Percentiles rank a stretch among this genome's conserved stretches.
Conservation (phyloP, 2,329 filamentous ascomycete genomes). For the Metarhizium anisopliae region DNA sequence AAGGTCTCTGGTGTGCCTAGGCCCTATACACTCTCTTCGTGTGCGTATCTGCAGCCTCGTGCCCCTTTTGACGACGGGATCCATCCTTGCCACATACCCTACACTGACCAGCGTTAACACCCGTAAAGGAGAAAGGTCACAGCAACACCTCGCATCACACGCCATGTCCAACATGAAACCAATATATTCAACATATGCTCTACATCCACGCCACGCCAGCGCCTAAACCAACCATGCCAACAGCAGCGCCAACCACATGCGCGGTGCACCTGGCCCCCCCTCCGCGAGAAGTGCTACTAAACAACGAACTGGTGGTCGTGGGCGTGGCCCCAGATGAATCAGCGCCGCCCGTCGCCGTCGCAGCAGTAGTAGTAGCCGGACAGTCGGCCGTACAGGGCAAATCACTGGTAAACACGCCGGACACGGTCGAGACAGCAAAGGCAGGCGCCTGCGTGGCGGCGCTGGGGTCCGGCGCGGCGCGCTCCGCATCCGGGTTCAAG, state of each 20-base stretch:
- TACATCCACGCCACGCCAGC: constrained; percentile 17
- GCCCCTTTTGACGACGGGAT: too few species aligned
- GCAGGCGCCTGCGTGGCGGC: constrained; percentile 36
- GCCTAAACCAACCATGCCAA: constrained; percentile 20
- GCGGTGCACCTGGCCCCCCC: constrained; percentile 15
- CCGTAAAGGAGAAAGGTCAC: too few species aligned
- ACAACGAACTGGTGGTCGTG: constrained; percentile 9
- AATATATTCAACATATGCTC: background rate
- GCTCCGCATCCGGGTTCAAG: constrained; percentile 32
- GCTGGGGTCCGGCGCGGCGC: constrained; percentile 26
- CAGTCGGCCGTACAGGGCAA: constrained; percentile 34
- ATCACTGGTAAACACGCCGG: constrained; percentile 31
- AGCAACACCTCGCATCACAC: background rate
- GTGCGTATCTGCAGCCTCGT: too few species aligned
- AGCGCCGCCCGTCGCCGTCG: background rate
- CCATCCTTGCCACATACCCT: too few species aligned
- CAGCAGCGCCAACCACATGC: constrained; percentile 17
- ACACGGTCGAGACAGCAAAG: constrained; percentile 41
- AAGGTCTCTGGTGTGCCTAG: too few species aligned
- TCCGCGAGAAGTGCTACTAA: constrained; percentile 15
- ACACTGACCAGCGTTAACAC: too few species aligned
- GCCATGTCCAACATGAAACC: background rate
- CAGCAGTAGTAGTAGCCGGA: constrained; percentile 20
- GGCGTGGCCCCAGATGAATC: constrained; percentile 1
- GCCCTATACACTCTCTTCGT: too few species aligned